Conservation (phyloP, 345 rosid species). For the Chamaenerion angustifolium region DNA sequence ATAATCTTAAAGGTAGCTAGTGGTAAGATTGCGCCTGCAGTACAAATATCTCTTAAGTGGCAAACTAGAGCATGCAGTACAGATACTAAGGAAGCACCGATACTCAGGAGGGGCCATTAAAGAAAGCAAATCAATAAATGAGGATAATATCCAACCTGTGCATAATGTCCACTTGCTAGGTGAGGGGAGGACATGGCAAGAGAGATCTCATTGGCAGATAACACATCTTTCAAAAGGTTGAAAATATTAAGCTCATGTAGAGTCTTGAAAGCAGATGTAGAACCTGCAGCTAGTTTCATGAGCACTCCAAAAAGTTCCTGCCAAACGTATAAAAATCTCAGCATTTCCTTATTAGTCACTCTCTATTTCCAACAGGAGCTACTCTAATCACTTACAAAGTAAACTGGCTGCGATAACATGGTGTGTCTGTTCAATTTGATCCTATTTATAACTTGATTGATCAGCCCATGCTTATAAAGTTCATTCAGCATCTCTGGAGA, state of each 20-base stretch:
- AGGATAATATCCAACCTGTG: slow-evolving; percentile 37
- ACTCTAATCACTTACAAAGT: slow-evolving; percentile 35
- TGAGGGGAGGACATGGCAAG: slow-evolving; percentile 54
- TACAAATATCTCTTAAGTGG: too few relatives aligned
- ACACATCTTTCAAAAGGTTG: slow-evolving; percentile 55
- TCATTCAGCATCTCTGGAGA: slow-evolving; percentile 59
- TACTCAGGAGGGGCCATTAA: too few relatives aligned
- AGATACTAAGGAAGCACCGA: too few relatives aligned
- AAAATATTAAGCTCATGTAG: slow-evolving; percentile 73
- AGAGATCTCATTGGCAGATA: slow-evolving; percentile 49
- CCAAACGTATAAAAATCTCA: slow-evolving; percentile 15
- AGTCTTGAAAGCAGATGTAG: slow-evolving; percentile 52
- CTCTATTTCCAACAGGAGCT: too few relatives aligned
- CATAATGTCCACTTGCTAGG: slow-evolving; percentile 38
- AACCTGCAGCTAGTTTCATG: slow-evolving; percentile 61
- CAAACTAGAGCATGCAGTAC: too few relatives aligned
- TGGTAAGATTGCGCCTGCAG: too few relatives aligned
- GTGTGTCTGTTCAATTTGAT: slow-evolving; percentile 60
- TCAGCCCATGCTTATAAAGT: slow-evolving; percentile 59
- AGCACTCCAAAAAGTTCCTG: slow-evolving; percentile 88
- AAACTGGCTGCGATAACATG: slow-evolving; percentile 60
- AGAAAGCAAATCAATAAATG: too few relatives aligned
- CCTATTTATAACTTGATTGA: slow-evolving; percentile 49
- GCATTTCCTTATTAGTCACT: too few relatives aligned
- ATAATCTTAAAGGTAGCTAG: too few relatives aligned